Evolutionary conservation across 805 yeast species (phyloP), one percentile per base, ranked within the genome.

Genomic region (Citeromyces nyonsensis): DNA sequence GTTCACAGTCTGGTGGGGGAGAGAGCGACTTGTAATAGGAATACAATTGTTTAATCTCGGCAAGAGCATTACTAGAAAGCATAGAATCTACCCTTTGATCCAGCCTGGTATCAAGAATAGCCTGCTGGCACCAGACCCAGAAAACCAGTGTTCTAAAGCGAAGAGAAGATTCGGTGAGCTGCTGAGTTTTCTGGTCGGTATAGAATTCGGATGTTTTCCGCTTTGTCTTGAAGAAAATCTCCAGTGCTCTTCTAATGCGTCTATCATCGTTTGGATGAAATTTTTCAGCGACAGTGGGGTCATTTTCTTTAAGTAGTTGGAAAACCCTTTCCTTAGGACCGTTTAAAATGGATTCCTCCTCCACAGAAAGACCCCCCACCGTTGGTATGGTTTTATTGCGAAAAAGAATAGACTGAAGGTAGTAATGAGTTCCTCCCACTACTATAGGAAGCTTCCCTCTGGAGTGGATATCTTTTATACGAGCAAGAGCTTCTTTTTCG

Each of bases 341-440:
- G 31, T 54, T 42, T 2, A 13, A 32, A 3, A 14, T 26, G 4
- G 29, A 4, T 27, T 26, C 5, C 38, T 29, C 26, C 13, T 34
- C 37, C 3, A 28, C 35, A 8, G 33, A 33, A 5, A 27, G 18
- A 11, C 15, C 18, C n/a, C 29, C 29, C 11, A 15, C 12, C 12
- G 33, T 30, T 11, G 15, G 12, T 7, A 34, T 30, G 10, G 27
- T 22, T 15, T 30, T 34, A 24, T 84, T 82, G 26, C 67, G 61
- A 48, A 86, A 82, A 6, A 83, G 48, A 6, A 88, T 49, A 6
- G 81, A 72, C 51, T 82, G 95, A 25, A 84, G 57, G 48, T 91
- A 91, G 51, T 91, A 91, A 47, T 86, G 96, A 0, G 98, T 91
- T 0, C 98, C 98, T 4, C 98, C 98, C 2, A 91, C 91, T 0